Percentiles rank a stretch among this genome's conserved stretches.
These are phyloP conservation scores for Blepharisma stoltei DNA, from an alignment of 73 alveolate species.

Conservation along the genomic window DNA sequence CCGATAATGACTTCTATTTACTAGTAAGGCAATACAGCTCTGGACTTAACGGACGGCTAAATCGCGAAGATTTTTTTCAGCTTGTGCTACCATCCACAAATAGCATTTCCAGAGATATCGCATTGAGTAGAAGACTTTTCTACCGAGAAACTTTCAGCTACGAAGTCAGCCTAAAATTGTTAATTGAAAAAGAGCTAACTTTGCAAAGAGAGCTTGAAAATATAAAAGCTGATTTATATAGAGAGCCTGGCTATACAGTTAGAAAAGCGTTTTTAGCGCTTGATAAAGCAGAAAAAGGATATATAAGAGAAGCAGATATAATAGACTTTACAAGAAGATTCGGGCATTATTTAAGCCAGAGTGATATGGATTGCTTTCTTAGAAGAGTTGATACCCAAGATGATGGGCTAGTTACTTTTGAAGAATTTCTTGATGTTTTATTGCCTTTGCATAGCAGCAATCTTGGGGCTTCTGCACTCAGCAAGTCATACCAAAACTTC, in stretches of 20 bases:
- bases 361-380: constrained; percentile 35
- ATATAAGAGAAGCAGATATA: constrained; percentile 14
- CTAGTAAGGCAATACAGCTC: background rate
- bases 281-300: background rate
- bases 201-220: constrained; percentile 23
- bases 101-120: background rate
- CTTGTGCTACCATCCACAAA: background rate
- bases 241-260: background rate
- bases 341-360: constrained; percentile 31
- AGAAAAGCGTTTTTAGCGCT: constrained; percentile 1
- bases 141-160: background rate
- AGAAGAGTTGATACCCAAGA: constrained; percentile 41
- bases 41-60: background rate
- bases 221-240: background rate
- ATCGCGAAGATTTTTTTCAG: constrained; percentile 7
- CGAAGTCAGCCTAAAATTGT: background rate
- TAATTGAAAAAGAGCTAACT: background rate
- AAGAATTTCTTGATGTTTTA: constrained; percentile 40
- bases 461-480: too few species aligned
- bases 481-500: too few species aligned
- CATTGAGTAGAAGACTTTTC: background rate
- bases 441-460: constrained; percentile 31
- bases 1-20: background rate
- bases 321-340: constrained; percentile 19
- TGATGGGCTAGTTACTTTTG: constrained; percentile 37